Conservation (phyloP, 2,329 filamentous ascomycete genomes). For the Fusarium solani-melongenae region DNA sequence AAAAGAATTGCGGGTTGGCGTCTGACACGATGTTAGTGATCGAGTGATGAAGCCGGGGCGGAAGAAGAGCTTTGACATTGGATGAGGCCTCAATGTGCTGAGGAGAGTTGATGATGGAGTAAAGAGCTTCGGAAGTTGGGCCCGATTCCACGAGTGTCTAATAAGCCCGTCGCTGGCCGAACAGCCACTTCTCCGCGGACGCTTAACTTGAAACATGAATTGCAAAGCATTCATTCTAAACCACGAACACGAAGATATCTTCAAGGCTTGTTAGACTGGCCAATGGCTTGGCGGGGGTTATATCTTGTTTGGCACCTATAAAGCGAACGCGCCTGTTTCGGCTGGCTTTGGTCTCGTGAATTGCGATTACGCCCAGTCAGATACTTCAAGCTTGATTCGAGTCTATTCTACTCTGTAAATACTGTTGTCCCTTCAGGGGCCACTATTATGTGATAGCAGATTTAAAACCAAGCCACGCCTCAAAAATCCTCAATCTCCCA, state of each 20-base stretch:
- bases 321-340: background rate
- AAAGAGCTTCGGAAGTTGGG: constrained; percentile 11
- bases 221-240: accelerated
- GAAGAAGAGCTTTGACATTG: background rate
- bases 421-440: background rate
- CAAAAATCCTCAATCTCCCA: background rate
- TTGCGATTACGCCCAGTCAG: background rate
- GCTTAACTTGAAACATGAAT: background rate
- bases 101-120: constrained; percentile 4
- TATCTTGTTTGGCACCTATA: accelerated
- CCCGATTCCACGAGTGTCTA: background rate
- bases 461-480: too few relatives aligned
- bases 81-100: background rate
- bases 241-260: background rate
- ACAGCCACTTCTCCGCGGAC: background rate
- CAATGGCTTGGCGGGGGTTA: background rate
- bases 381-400: background rate
- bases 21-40: background rate
- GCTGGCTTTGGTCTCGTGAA: background rate
- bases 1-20: too few relatives aligned
- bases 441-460: background rate
- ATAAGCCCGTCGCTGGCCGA: background rate
- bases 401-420: background rate
- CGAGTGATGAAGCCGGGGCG: accelerated
- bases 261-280: background rate